These are phyloP conservation scores for Saitozyma sp. DNA, from an alignment of 768 basidiomycete genomes.

Conservation along the genomic window DNA sequence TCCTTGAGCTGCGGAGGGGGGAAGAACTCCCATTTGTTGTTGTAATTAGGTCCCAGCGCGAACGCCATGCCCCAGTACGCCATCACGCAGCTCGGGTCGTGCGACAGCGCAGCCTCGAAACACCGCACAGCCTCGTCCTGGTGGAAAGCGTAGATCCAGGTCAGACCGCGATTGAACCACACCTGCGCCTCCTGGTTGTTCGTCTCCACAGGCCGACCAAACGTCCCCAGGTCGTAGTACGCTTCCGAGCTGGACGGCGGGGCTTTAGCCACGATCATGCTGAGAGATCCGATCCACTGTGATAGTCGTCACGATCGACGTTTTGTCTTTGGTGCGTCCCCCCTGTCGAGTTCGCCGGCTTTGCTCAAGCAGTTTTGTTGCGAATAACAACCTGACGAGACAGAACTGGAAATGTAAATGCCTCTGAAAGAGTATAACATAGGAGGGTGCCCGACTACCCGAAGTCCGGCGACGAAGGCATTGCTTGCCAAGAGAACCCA, in stretches of 20 bases:
- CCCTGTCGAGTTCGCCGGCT: too few relatives aligned
- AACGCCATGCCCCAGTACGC: constrained; percentile 44
- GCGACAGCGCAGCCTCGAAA: constrained; percentile 27
- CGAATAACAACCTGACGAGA: too few relatives aligned
- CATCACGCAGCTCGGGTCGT: constrained; percentile 29
- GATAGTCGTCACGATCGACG: too few relatives aligned
- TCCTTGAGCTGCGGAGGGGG: constrained; percentile 14
- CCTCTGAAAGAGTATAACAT: too few relatives aligned
- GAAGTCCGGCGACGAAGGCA: too few relatives aligned
- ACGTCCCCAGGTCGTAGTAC: constrained; percentile 30
- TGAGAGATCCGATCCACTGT: too few relatives aligned
- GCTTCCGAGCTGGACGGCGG: constrained; percentile 10
- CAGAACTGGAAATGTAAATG: too few relatives aligned
- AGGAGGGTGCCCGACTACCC: too few relatives aligned
- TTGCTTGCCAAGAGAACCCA: too few relatives aligned
- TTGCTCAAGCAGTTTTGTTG: too few relatives aligned
- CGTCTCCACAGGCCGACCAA: constrained; percentile 19
- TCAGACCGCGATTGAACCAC: constrained; percentile 44
- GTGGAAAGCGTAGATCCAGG: constrained; percentile 37
- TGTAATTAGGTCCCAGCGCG: constrained; percentile 43
- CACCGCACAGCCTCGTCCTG: constrained; percentile 37
- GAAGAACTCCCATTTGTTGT: constrained; percentile 30
- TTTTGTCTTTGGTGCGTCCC: too few relatives aligned
- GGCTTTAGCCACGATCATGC: too few relatives aligned
- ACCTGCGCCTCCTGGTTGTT: constrained; percentile 22